Evolutionary conservation across 1,284 basidiomycete species (phyloP), one percentile per base, ranked within the genome.

Genomic region (Sanghuangporus sanghuang): DNA sequence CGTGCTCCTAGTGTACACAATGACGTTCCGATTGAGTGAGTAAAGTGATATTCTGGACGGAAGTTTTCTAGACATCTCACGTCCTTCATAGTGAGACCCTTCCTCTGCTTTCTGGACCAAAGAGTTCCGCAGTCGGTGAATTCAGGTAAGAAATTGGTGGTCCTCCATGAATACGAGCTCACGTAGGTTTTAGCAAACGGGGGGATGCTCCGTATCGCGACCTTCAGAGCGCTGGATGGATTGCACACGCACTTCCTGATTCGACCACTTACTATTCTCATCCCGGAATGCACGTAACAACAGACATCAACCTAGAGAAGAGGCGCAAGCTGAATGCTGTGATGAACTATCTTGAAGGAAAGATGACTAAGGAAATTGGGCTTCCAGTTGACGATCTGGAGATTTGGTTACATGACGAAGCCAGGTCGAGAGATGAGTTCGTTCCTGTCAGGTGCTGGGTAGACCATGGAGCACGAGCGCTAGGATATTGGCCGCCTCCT

Each of bases 191-290:
- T 44, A 23, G n/a, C 40, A 32, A 56, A 12, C 35, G 27, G 7
- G 14, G 35, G 16, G 50, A 56, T 46, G 9, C 18, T 23, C 16
- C 57, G 62, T 67, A 11, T 67, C 67, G 1, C 65, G 67, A 8
- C 40, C 21, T 36, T 42, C 27, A 55, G 44, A 53, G 42, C 35
- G 27, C 18, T 11, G 83, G 83, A 7, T 92, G 90, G 89, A 77
- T 81, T 50, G 86, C 87, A 69, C 84, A 87, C 70, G 76, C 80
- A 8, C 81, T 92, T 11, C 89, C 90, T 0, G 87, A 91, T 68
- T 82, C 82, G 18, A 75, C 81, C 3, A 75, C 80, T 42, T 92
- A 92, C 73, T 92, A 85, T 68, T 79, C 82, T 46, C 86, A 90
- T 67, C 79, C 81, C 2, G 81, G 78, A 6, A 73, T 79, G 52